Percentiles rank a stretch among this genome's conserved stretches.
Conservation (phyloP, 1,284 basidiomycete genomes). For the Apiotrichum mycotoxinovorans region DNA sequence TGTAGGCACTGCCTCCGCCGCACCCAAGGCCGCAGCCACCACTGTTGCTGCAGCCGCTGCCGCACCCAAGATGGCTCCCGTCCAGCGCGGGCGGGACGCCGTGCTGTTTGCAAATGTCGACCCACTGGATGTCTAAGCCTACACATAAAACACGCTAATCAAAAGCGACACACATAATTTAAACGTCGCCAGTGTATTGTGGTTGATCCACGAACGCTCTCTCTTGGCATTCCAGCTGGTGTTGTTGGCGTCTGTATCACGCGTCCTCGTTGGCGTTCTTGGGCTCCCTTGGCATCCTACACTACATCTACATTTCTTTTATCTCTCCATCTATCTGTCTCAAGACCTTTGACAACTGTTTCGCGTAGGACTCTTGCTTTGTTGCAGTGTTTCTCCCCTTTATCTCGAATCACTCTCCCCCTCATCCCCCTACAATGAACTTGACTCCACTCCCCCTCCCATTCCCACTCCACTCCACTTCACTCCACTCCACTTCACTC, state of each 20-base stretch:
- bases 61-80: conserved; percentile 18
- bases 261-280: conserved; percentile 4
- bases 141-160: not conserved
- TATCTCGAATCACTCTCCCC: not conserved
- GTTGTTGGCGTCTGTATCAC: conserved; percentile 3
- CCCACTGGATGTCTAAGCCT: conserved; percentile 19
- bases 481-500: not conserved
- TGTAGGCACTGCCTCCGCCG: not conserved
- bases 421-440: too few species aligned
- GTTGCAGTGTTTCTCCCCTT: not conserved
- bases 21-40: not conserved
- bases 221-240: not conserved
- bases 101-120: conserved; percentile 37
- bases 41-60: conserved; percentile 12
- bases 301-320: too few species aligned
- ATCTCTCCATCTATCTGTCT: not conserved
- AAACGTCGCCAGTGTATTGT: not conserved
- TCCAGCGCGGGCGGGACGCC: conserved; percentile 41
- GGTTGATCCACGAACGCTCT: not conserved
- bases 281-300: not conserved
- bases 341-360: not conserved
- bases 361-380: not conserved
- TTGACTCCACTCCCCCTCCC: not conserved
- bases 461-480: not conserved
- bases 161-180: not conserved